Evolutionary conservation across 495 filamentous ascomycete genomes (phyloP).

Genomic region (Talaromyces stipitatus): DNA sequence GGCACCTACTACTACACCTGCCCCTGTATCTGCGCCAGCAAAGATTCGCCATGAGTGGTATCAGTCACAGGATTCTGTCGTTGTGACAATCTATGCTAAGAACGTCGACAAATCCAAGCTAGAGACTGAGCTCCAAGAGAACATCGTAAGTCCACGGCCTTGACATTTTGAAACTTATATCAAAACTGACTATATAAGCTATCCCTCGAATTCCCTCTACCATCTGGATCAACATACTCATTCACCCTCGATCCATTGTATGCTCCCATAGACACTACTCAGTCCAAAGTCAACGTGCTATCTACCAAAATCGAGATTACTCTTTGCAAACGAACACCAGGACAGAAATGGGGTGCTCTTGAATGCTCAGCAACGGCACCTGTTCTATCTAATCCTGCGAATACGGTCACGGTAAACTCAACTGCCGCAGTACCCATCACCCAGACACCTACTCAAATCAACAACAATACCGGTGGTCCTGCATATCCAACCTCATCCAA

Average conservation of each 20-base stretch:
- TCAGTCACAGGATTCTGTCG: constrained; percentile 57
- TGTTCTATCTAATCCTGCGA: constrained; percentile 20
- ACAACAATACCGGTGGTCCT: constrained; percentile 33
- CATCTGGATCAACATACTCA: constrained; percentile 49
- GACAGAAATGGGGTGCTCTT: constrained; percentile 69
- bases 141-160: constrained; percentile 31
- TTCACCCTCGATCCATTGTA: constrained; percentile 68
- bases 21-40: constrained; percentile 6
- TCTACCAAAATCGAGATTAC: constrained; percentile 79
- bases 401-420: constrained; percentile 1
- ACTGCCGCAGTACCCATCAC: constrained; percentile 10
- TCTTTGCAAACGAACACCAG: constrained; percentile 58
- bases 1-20: constrained; percentile 1
- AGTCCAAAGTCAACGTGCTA: constrained; percentile 56
- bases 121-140: constrained; percentile 46
- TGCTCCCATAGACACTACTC: constrained; percentile 51
- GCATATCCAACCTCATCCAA: constrained; percentile 86
- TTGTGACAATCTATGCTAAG: constrained; percentile 65
- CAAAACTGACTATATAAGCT: constrained; percentile 33
- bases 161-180: not conserved
- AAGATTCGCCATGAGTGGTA: constrained; percentile 80
- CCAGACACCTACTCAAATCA: constrained; percentile 5
- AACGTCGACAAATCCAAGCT: constrained; percentile 59
- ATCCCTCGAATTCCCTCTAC: constrained; percentile 59
- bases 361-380: constrained; percentile 41